Percentiles rank a stretch among this genome's conserved stretches.
These are phyloP conservation scores for Corinectria fuckeliana DNA, from an alignment of 2,329 filamentous ascomycete genomes.

Conservation along the genomic window DNA sequence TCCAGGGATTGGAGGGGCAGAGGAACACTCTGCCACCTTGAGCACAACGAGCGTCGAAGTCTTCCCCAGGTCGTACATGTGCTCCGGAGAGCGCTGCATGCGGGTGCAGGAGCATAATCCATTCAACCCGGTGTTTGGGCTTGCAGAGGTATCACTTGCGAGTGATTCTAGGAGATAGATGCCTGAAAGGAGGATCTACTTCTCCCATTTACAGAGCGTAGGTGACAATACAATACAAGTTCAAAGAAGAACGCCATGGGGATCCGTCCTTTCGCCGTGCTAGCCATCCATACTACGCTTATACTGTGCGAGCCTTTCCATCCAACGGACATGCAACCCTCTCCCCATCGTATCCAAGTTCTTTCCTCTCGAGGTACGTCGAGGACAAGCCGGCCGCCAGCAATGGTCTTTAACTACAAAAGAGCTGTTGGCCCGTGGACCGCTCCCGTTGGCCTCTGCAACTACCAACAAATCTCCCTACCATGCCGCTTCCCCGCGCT, in stretches of 20 bases:
- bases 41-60: neutral
- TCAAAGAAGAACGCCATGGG: conserved; percentile 34
- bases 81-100: neutral
- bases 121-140: neutral
- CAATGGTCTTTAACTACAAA: neutral
- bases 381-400: neutral
- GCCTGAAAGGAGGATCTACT: neutral
- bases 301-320: conserved; percentile 21
- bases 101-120: neutral
- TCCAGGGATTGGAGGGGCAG: conserved; percentile 2
- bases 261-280: conserved; percentile 35
- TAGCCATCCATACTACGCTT: conserved; percentile 31
- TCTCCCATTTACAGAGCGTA: conserved; percentile 14
- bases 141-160: conserved; percentile 14
- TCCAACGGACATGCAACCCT: conserved; percentile 1
- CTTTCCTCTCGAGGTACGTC: neutral
- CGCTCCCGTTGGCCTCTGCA: neutral
- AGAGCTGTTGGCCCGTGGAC: neutral
- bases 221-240: conserved; percentile 24
- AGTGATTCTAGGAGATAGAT: neutral
- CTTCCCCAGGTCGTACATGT: conserved; percentile 2
- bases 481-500: neutral
- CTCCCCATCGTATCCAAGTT: neutral
- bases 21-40: neutral
- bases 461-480: neutral